A percentile compares a stretch with the other conserved stretches of the same genome.
phyloP scores from a whole-genome alignment of 345 rosid species.

The Hibiscus mutabilis region DNA sequence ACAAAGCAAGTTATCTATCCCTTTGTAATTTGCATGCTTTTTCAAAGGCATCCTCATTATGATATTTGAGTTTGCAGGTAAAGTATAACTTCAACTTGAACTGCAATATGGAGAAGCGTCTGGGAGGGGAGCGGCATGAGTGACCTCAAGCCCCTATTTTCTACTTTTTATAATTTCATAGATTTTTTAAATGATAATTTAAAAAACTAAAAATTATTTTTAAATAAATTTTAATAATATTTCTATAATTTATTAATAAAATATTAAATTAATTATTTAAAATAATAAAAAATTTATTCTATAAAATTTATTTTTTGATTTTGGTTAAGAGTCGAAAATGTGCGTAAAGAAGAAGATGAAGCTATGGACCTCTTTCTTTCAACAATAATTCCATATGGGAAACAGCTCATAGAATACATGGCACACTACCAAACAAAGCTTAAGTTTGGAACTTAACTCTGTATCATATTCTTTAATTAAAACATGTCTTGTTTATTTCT shows the following conservation, averaged over 20 bases:
- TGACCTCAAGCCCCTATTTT: too few relatives aligned
- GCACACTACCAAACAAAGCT: neutral
- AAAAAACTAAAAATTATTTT: too few relatives aligned
- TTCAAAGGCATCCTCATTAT: neutral
- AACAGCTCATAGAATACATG: neutral
- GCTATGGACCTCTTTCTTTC: neutral
- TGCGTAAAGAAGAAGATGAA: neutral
- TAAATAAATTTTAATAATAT: too few relatives aligned
- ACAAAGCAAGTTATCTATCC: neutral
- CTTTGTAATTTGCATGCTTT: neutral
- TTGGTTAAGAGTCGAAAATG: too few relatives aligned
- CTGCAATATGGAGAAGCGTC: neutral
- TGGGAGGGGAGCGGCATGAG: too few relatives aligned
- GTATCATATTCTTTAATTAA: neutral
- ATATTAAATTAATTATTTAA: too few relatives aligned
- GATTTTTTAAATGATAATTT: too few relatives aligned
- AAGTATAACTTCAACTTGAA: neutral
- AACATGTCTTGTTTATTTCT: neutral
- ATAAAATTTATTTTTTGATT: too few relatives aligned
- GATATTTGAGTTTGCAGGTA: neutral
- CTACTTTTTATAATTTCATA: too few relatives aligned
- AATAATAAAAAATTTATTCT: too few relatives aligned
- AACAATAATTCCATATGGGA: neutral
- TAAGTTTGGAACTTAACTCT: neutral
- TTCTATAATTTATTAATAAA: too few relatives aligned